phyloP scores from a whole-genome alignment of 116 monocot species.

The Cymodocea nodosa region DNA sequence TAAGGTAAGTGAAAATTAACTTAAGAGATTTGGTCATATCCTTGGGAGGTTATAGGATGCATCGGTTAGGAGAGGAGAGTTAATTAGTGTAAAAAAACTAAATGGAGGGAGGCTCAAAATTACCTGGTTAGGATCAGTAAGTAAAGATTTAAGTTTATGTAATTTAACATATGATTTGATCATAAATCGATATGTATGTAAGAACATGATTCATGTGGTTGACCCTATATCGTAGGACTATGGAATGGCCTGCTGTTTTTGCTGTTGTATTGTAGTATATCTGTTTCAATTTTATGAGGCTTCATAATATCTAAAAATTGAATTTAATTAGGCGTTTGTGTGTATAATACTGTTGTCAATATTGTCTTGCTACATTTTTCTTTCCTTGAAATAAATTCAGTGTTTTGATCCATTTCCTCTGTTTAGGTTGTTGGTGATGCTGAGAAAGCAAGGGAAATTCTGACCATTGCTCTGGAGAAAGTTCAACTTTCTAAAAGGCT shows the following conservation, averaged over 20 bases:
- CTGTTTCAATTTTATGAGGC: background rate
- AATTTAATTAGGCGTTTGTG: too few relatives aligned
- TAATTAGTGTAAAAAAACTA: too few relatives aligned
- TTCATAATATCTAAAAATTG: too few relatives aligned
- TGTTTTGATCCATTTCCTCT: too few relatives aligned
- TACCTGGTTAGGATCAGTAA: too few relatives aligned
- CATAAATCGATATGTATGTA: background rate
- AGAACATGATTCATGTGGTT: background rate
- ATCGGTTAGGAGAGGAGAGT: too few relatives aligned
- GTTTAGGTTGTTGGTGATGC: conserved; percentile 60
- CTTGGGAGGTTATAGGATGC: too few relatives aligned
- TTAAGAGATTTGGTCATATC: too few relatives aligned
- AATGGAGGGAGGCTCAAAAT: too few relatives aligned
- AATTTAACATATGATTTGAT: background rate
- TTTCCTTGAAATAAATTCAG: background rate
- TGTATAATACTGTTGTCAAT: background rate
- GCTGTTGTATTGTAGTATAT: background rate
- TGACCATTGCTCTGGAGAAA: conserved; percentile 38
- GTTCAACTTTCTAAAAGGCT: conserved; percentile 52
- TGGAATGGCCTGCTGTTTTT: too few relatives aligned
- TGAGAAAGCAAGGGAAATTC: conserved; percentile 73
- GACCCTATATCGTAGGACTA: background rate
- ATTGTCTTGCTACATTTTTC: background rate
- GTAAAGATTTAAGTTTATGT: too few relatives aligned
- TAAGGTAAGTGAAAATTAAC: too few relatives aligned